Evolutionary conservation across 345 rosid species (phyloP).

Genomic region (Sisymbrium altissimum): DNA sequence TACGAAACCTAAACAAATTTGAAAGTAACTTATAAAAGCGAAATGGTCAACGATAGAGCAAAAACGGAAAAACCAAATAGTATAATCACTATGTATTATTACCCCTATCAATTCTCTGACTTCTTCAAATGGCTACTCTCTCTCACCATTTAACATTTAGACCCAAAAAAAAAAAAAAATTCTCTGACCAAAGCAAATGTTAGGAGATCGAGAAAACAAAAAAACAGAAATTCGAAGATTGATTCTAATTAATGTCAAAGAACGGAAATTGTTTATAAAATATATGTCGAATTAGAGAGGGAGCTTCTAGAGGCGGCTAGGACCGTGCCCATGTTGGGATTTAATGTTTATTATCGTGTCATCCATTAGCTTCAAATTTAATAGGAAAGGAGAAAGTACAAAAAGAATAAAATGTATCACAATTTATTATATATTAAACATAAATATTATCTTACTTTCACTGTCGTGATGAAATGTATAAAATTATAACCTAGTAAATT

Average conservation of each 20-base stretch:
- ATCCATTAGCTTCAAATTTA: too few relatives aligned
- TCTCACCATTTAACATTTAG: too few relatives aligned
- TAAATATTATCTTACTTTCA: background rate
- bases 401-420: background rate
- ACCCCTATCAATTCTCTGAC: background rate
- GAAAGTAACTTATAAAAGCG: slow-evolving; percentile 1
- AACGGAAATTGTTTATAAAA: background rate
- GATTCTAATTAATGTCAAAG: background rate
- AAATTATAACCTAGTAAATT: background rate
- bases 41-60: slow-evolving; percentile 11
- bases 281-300: background rate
- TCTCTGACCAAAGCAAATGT: background rate
- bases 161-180: too few relatives aligned
- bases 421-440: background rate
- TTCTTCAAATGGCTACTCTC: too few relatives aligned
- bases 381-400: background rate
- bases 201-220: background rate
- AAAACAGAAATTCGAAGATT: background rate
- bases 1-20: slow-evolving; percentile 8
- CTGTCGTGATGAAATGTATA: background rate
- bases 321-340: background rate
- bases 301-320: background rate
- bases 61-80: background rate
- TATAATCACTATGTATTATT: background rate
- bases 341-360: background rate